phyloP scores from a whole-genome alignment of 2,329 filamentous ascomycete genomes.

The Colletotrichum agaves region DNA sequence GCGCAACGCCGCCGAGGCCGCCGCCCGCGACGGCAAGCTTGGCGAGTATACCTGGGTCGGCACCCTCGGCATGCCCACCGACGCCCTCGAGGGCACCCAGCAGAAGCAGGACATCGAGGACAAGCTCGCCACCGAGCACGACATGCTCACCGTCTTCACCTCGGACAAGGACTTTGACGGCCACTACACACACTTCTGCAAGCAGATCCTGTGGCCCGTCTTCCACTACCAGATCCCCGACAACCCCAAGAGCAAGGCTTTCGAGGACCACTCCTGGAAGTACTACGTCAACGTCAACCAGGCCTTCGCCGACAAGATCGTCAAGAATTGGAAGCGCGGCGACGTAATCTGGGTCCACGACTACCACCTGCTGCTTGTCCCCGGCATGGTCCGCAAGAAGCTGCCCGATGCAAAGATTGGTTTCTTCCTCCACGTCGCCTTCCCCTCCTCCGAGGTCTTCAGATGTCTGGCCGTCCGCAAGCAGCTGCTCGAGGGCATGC shows the following conservation, averaged over 20 bases:
- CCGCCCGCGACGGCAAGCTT: constrained; percentile 74
- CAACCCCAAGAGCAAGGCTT: constrained; percentile 97
- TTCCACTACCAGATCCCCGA: constrained; percentile 99
- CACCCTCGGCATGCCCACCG: constrained; percentile 92
- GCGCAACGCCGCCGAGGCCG: constrained; percentile 86
- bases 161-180: constrained; percentile 94
- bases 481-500: constrained; percentile 88
- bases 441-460: constrained; percentile 96
- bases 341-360: constrained; percentile 97
- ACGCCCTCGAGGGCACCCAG: constrained; percentile 78
- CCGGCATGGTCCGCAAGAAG: constrained; percentile 88
- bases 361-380: constrained; percentile 91
- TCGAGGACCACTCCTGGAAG: constrained; percentile 95
- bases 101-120: constrained; percentile 87
- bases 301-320: constrained; percentile 89
- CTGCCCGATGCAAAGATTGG: constrained; percentile 94
- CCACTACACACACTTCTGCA: constrained; percentile 96
- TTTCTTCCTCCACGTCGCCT: constrained; percentile 94
- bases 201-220: constrained; percentile 96
- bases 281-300: constrained; percentile 95
- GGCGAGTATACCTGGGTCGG: constrained; percentile 90
- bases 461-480: constrained; percentile 88
- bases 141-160: constrained; percentile 86
- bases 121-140: constrained; percentile 80
- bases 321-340: constrained; percentile 91